These are phyloP conservation scores for Rhizopogon rudus DNA, from an alignment of 768 basidiomycete genomes.

Conservation along the genomic window DNA sequence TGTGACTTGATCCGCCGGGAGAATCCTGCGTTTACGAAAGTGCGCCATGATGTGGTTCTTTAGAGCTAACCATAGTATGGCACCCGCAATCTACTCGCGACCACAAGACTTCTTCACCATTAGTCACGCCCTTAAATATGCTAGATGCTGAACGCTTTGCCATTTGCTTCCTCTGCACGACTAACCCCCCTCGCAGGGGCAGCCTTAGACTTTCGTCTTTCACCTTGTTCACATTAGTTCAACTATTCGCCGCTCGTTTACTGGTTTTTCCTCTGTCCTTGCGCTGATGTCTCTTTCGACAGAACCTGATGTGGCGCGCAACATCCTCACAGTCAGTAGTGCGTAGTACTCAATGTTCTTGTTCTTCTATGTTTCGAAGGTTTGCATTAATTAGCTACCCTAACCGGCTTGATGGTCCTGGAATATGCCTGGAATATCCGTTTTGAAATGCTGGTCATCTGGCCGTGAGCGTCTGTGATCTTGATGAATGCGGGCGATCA, in stretches of 20 bases:
- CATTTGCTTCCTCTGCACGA: neutral
- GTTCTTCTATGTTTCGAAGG: neutral
- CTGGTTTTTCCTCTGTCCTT: no score
- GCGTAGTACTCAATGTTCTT: neutral
- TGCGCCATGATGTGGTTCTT: no score
- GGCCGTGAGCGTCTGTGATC: conserved; percentile 13
- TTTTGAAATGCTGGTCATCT: conserved; percentile 14
- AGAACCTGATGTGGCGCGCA: no score
- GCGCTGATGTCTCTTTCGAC: no score
- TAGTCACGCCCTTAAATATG: no score
- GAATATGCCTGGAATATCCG: conserved; percentile 10
- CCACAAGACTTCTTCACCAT: neutral
- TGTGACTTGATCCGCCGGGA: no score
- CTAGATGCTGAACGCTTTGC: neutral
- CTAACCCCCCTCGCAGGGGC: no score
- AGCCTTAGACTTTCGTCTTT: no score
- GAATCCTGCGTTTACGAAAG: no score
- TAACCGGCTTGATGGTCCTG: conserved; percentile 11
- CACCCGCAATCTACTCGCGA: neutral
- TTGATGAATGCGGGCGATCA: neutral
- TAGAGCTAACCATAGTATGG: no score
- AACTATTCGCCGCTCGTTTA: no score
- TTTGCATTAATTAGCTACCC: neutral
- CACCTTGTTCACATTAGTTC: no score
- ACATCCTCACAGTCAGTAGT: neutral